Evolutionary conservation across 805 yeast species (phyloP).

Genomic region (Saccharomycopsis babjevae): DNA sequence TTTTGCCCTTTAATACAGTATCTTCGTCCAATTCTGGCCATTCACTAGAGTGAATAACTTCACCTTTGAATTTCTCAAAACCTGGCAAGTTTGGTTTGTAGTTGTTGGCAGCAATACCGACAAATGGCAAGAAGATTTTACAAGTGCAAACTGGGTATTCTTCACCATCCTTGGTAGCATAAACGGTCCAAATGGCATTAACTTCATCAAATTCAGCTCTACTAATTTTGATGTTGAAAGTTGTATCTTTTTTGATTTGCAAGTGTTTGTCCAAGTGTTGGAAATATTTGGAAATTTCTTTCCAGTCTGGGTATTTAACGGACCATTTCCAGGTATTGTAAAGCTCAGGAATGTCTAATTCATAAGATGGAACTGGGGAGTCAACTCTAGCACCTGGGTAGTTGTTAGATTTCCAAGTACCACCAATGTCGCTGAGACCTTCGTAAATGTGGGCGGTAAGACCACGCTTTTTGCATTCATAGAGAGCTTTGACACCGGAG

Average conservation of each 20-base stretch:
- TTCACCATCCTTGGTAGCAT: slow-evolving; percentile 18
- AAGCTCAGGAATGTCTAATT: slow-evolving; percentile 22
- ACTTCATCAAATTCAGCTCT: slow-evolving; percentile 20
- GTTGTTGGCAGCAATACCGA: slow-evolving; percentile 22
- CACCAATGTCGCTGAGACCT: slow-evolving; percentile 16
- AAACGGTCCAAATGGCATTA: slow-evolving; percentile 20
- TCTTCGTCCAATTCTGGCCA: slow-evolving; percentile 18
- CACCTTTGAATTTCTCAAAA: slow-evolving; percentile 18
- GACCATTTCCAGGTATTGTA: slow-evolving; percentile 23
- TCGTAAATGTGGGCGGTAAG: slow-evolving; percentile 17
- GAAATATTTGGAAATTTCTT: slow-evolving; percentile 23
- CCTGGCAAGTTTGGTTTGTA: slow-evolving; percentile 22
- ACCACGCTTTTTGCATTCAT: slow-evolving; percentile 18
- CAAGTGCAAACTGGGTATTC: slow-evolving; percentile 7
- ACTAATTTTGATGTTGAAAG: slow-evolving; percentile 20
- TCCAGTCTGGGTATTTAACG: slow-evolving; percentile 23
- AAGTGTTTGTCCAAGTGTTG: slow-evolving; percentile 22
- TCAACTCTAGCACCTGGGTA: slow-evolving; percentile 25
- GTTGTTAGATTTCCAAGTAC: slow-evolving; percentile 19
- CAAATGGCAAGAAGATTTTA: slow-evolving; percentile 18
- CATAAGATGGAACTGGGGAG: slow-evolving; percentile 23
- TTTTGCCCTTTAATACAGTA: slow-evolving; percentile 7
- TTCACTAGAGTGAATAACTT: slow-evolving; percentile 16
- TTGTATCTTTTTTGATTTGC: slow-evolving; percentile 21
- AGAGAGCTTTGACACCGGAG: slow-evolving; percentile 17